phyloP scores from a whole-genome alignment of 495 filamentous ascomycete species.

The Penicillium odoratum region DNA sequence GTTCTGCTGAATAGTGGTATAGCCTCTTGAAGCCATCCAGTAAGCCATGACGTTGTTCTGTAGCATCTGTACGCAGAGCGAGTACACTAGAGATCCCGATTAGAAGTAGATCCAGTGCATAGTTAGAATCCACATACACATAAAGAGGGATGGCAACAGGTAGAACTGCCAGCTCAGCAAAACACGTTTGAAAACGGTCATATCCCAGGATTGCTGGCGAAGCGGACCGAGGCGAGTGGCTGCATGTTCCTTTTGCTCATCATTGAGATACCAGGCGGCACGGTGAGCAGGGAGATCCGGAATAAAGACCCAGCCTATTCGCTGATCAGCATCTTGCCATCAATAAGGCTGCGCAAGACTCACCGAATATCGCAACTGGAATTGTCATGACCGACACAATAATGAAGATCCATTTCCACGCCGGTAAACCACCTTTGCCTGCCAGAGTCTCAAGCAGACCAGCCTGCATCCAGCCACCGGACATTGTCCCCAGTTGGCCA shows the following conservation, averaged over 20 bases:
- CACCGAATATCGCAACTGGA: conserved; percentile 31
- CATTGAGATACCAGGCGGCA: conserved; percentile 34
- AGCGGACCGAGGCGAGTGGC: conserved; percentile 23
- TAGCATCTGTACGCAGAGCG: conserved; percentile 33
- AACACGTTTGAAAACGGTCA: conserved; percentile 31
- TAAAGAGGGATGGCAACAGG: conserved; percentile 36
- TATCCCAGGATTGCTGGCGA: conserved; percentile 30
- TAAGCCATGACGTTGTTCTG: conserved; percentile 39
- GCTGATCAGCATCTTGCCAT: background rate
- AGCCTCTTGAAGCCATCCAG: conserved; percentile 38
- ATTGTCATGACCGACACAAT: conserved; percentile 35
- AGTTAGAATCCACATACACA: conserved; percentile 21
- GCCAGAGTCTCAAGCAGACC: conserved; percentile 24
- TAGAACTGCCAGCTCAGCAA: conserved; percentile 39
- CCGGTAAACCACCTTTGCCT: conserved; percentile 28
- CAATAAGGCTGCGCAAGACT: background rate
- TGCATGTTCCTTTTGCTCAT: conserved; percentile 36
- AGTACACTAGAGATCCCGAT: conserved; percentile 25
- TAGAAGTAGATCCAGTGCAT: background rate
- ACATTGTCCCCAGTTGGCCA: conserved; percentile 31
- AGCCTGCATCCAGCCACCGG: conserved; percentile 34
- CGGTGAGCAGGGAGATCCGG: conserved; percentile 35
- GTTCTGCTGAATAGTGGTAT: conserved; percentile 36
- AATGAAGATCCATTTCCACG: conserved; percentile 38
- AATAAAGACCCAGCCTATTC: conserved; percentile 36